Evolutionary conservation across 225 moss, liverwort and hornwort species (phyloP), one percentile per base, ranked within the genome.

Genomic region (Bryum argenteum): DNA sequence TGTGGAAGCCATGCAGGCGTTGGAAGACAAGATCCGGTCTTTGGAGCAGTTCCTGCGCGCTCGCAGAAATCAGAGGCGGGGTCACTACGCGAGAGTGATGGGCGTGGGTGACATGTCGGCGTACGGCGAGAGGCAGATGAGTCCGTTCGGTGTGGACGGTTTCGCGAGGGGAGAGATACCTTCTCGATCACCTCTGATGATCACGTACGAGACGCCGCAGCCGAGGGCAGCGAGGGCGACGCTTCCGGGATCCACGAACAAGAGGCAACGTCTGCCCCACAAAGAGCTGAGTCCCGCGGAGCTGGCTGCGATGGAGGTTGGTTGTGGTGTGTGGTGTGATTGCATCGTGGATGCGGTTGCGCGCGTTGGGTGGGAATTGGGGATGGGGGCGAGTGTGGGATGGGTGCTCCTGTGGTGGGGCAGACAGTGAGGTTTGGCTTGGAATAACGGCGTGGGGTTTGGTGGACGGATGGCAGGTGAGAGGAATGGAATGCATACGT

Each of bases 221-320:
- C 70, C 85, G 8, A 74, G 91, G 80, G 74, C 70, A 54, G 78
- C 65, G 47, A 83, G 94, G 88, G 43, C 69, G 64, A 67, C 57
- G 37, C 79, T 81, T 61, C 78, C 83, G 65, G 86, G 83, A 69
- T 83, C 83, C 23, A 28, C 82, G 19, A 82, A 83, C 66, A 98
- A 98, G 75, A 91, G 98, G 74, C 98, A 98, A 71, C 98, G 98
- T 13, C 81, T 88, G 50, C 85, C 89, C 12, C 88, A 88, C 79
- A 82, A 76, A 38, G 82, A 85, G 71, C 85, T 82, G 15, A 92
- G 88, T 75, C 81, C 89, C 21, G 84, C 88, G 8, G 98, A 98
- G 72, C 83, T 98, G 65, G 92, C 94, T 44, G 98, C 94, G 21
- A 94, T 94, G 98, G 94, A 98, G 92, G 97, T 98, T 54, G 78